Percentiles rank a stretch among this genome's conserved stretches.
Evolutionary conservation across 495 filamentous ascomycete species (phyloP).

Genomic region (Daldinia decipiens): DNA sequence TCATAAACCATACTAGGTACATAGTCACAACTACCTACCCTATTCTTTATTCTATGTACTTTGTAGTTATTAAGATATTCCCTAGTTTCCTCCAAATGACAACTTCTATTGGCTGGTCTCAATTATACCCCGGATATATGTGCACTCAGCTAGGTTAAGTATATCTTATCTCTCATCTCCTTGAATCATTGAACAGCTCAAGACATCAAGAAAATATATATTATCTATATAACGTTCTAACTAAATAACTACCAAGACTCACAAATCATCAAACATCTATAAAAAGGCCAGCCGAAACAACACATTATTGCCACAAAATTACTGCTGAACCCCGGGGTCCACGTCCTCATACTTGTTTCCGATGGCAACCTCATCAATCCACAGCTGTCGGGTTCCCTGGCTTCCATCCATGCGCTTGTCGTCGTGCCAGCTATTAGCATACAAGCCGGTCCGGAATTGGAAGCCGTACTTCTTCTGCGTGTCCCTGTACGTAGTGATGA

Average conservation of each 20-base stretch:
- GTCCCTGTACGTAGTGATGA: slow-evolving; percentile 58
- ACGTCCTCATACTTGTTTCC: slow-evolving; percentile 59
- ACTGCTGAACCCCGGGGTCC: slow-evolving; percentile 39
- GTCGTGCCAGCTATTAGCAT: slow-evolving; percentile 67
- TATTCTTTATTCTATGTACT: neutral
- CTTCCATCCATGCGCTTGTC: slow-evolving; percentile 54
- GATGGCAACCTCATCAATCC: slow-evolving; percentile 61
- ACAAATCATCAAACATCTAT: no score
- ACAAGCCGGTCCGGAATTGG: slow-evolving; percentile 63
- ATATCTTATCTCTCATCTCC: no score
- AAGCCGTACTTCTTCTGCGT: slow-evolving; percentile 49
- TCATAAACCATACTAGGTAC: no score
- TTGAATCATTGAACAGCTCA: neutral
- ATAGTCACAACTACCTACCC: no score
- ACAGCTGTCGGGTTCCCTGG: slow-evolving; percentile 60
- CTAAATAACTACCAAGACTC: neutral
- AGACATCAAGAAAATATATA: neutral
- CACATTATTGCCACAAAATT: neutral
- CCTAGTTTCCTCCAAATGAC: neutral
- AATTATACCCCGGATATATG: neutral
- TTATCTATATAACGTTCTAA: neutral
- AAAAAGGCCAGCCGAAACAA: neutral
- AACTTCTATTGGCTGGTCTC: neutral
- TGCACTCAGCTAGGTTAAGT: no score
- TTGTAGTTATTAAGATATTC: neutral